These are phyloP conservation scores for Aspergillus clavatus DNA, from an alignment of 2,329 filamentous ascomycete genomes.

Conservation along the genomic window DNA sequence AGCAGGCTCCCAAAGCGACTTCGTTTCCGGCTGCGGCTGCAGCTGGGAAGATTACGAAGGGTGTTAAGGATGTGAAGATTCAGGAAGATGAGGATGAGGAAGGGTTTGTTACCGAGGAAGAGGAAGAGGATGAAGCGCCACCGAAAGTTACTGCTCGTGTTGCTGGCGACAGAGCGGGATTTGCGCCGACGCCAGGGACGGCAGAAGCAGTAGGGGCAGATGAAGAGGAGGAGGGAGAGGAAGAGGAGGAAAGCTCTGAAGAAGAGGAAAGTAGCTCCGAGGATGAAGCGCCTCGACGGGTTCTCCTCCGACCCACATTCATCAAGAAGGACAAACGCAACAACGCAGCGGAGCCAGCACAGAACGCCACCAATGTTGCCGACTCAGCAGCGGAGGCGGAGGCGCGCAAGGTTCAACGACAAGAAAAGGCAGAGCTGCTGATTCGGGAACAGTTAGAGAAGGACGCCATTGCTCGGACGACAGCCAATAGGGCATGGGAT, in stretches of 20 bases:
- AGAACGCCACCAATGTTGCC: conserved; percentile 13
- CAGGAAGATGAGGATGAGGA: conserved; percentile 48
- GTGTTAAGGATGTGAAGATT: conserved; percentile 30
- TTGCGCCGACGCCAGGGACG: conserved; percentile 12
- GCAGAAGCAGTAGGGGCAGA: conserved; percentile 8
- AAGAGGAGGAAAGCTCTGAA: conserved; percentile 43
- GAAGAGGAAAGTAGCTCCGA: conserved; percentile 48
- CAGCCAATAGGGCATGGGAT: conserved; percentile 83
- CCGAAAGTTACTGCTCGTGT: conserved; percentile 12
- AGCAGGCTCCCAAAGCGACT: conserved; percentile 41
- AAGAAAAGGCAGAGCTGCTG: conserved; percentile 69
- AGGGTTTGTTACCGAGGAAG: conserved; percentile 57
- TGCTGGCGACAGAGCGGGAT: conserved; percentile 9
- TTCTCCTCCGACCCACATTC: conserved; percentile 62
- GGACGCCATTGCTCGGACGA: conserved; percentile 68
- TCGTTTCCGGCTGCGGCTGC: conserved; percentile 34
- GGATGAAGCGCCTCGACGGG: conserved; percentile 53
- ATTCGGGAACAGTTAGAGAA: conserved; percentile 86
- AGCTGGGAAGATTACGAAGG: conserved; percentile 29
- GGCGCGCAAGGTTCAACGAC: conserved; percentile 48
- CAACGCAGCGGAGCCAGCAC: conserved; percentile 24
- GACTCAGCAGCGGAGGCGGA: conserved; percentile 42
- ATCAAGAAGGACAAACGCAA: conserved; percentile 60
- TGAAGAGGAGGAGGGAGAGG: conserved; percentile 27
- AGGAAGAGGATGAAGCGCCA: conserved; percentile 34